These are phyloP conservation scores for Colletotrichum simmondsii DNA, from an alignment of 2,329 filamentous ascomycete genomes.

Conservation along the genomic window DNA sequence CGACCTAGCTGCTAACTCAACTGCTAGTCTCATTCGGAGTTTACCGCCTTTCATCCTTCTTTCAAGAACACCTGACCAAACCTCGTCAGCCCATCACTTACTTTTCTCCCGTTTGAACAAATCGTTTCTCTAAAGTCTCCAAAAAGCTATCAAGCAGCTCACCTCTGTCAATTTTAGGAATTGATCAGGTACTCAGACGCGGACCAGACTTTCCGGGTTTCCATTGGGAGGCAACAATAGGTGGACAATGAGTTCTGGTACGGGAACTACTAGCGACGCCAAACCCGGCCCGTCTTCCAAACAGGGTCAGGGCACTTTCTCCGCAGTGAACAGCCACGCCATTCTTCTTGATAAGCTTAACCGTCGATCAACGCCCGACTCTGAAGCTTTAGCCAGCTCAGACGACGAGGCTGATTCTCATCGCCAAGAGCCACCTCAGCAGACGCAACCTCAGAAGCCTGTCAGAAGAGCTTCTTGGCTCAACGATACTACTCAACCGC, in stretches of 20 bases:
- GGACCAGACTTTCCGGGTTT: slow-evolving; percentile 6
- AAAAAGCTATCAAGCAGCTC: neutral
- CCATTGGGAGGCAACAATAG: neutral
- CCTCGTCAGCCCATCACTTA: neutral
- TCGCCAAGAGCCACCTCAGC: slow-evolving; percentile 62
- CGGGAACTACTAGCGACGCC: slow-evolving; percentile 44
- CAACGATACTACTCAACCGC: slow-evolving; percentile 78
- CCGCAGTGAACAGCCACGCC: slow-evolving; percentile 67
- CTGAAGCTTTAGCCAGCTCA: slow-evolving; percentile 91
- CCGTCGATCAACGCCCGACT: slow-evolving; percentile 89
- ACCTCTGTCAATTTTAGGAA: neutral
- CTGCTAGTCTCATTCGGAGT: slow-evolving; percentile 33
- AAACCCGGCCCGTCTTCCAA: slow-evolving; percentile 64
- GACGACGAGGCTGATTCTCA: slow-evolving; percentile 87
- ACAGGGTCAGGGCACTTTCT: slow-evolving; percentile 58
- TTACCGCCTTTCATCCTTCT: slow-evolving; percentile 40
- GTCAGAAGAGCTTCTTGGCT: slow-evolving; percentile 85
- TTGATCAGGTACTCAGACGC: neutral
- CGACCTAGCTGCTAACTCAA: slow-evolving; percentile 28
- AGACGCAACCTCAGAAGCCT: slow-evolving; percentile 67
- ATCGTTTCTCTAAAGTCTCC: neutral
- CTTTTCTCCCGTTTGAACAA: slow-evolving; percentile 9
- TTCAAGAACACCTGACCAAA: slow-evolving; percentile 18
- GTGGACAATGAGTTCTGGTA: slow-evolving; percentile 59
- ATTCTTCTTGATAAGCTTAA: slow-evolving; percentile 80